These are phyloP conservation scores for Raddia distichophylla DNA, from an alignment of 176 grass and related monocot genomes.

Conservation along the genomic window DNA sequence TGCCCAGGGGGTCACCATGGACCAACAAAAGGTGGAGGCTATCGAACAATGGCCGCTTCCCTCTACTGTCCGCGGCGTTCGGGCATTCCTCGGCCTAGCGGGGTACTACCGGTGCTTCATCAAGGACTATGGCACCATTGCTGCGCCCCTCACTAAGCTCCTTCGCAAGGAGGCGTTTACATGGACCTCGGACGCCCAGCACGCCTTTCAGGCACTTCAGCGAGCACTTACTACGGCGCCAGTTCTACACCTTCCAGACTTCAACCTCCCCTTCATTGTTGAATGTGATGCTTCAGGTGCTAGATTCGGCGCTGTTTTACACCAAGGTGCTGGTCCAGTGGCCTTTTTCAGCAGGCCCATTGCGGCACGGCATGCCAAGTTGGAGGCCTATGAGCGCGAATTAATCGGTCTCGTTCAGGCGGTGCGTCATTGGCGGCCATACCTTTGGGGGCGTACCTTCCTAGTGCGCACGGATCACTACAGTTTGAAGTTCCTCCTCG, in stretches of 20 bases:
- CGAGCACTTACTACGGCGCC: not conserved
- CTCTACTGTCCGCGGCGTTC: fast-evolving
- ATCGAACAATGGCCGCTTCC: not conserved
- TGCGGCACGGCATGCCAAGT: fast-evolving
- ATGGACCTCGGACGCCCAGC: fast-evolving
- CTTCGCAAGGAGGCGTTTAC: not conserved
- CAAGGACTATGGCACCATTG: not conserved
- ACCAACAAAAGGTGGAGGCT: not conserved
- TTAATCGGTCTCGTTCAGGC: too few relatives aligned
- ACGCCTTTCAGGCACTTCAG: not conserved
- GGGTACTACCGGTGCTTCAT: constrained; percentile 10
- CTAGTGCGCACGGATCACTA: too few relatives aligned
- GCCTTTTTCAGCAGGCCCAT: not conserved
- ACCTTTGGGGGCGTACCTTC: too few relatives aligned
- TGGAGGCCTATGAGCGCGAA: too few relatives aligned
- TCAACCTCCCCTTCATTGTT: not conserved
- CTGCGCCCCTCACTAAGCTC: fast-evolving
- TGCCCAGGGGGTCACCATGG: not conserved
- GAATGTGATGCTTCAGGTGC: not conserved
- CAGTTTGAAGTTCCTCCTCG: too few relatives aligned
- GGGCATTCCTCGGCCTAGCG: not conserved
- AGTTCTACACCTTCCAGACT: not conserved
- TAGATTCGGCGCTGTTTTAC: not conserved
- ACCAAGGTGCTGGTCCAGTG: not conserved
- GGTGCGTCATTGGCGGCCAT: too few relatives aligned